phyloP scores from a whole-genome alignment of 1,284 basidiomycete species.

The Trichosporon ovoides region DNA sequence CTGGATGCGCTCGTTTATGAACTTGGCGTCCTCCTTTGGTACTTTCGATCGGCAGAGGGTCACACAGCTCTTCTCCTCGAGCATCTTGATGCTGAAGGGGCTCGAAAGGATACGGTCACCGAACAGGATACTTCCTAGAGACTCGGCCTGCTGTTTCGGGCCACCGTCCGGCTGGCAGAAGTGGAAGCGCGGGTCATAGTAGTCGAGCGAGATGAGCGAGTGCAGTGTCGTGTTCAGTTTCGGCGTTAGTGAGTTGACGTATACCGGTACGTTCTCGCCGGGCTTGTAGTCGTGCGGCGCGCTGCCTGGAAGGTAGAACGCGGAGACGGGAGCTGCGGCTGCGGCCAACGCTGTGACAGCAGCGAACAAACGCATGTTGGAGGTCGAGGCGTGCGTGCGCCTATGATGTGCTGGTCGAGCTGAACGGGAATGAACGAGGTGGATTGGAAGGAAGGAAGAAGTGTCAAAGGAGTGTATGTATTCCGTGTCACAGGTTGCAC shows the following conservation, averaged over 20 bases:
- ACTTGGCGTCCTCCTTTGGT: constrained; percentile 69
- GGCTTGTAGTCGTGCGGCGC: constrained; percentile 70
- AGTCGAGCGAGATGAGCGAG: constrained; percentile 40
- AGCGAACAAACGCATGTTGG: constrained; percentile 5
- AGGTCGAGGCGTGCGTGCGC: not conserved
- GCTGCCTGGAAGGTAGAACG: constrained; percentile 65
- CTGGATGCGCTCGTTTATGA: constrained; percentile 81
- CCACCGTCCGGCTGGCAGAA: constrained; percentile 81
- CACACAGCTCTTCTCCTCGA: constrained; percentile 59
- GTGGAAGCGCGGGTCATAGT: constrained; percentile 56
- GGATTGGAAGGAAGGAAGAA: not conserved
- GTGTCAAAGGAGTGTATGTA: not conserved
- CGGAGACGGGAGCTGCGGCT: constrained; percentile 38
- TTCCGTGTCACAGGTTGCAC: not conserved
- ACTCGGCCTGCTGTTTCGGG: constrained; percentile 74
- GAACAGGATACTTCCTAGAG: constrained; percentile 86
- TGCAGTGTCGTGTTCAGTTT: constrained; percentile 77
- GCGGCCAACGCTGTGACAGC: constrained; percentile 14
- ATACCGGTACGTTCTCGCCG: constrained; percentile 68
- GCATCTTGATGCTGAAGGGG: constrained; percentile 60
- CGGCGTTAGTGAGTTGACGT: constrained; percentile 75
- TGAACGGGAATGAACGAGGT: not conserved
- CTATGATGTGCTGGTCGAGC: not conserved
- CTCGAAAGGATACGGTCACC: constrained; percentile 93
- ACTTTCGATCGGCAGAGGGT: constrained; percentile 66